These are phyloP conservation scores for Sporothrix brunneoviolacea DNA, from an alignment of 2,329 filamentous ascomycete genomes.

Conservation along the genomic window DNA sequence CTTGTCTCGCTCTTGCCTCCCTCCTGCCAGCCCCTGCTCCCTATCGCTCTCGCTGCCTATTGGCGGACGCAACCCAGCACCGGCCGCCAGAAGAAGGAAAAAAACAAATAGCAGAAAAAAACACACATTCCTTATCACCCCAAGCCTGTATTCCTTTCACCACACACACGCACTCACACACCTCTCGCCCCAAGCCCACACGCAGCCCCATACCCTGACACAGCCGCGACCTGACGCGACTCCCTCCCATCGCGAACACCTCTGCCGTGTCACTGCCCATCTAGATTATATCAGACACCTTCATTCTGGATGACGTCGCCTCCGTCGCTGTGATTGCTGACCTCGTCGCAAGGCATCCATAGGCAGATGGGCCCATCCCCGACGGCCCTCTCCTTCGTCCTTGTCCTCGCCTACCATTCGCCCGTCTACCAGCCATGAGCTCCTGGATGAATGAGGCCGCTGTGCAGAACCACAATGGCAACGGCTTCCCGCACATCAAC, in stretches of 20 bases:
- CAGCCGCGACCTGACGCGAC: slow-evolving; percentile 37
- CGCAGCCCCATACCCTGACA: slow-evolving; percentile 28
- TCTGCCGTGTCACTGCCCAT: slow-evolving; percentile 42
- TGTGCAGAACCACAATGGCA: slow-evolving; percentile 64
- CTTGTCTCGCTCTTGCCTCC: too few species aligned
- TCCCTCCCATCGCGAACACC: slow-evolving; percentile 35
- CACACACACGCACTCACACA: slow-evolving; percentile 14
- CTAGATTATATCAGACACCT: slow-evolving; percentile 26
- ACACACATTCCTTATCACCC: slow-evolving; percentile 6
- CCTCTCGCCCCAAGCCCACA: slow-evolving; percentile 19
- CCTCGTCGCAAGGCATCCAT: slow-evolving; percentile 31
- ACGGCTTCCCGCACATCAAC: slow-evolving; percentile 59
- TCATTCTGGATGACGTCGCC: slow-evolving; percentile 37
- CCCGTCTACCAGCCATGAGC: slow-evolving; percentile 47
- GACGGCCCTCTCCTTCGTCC: slow-evolving; percentile 3
- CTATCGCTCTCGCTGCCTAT: not conserved
- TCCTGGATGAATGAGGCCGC: slow-evolving; percentile 66
- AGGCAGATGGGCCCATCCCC: slow-evolving; percentile 36
- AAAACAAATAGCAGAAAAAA: not conserved
- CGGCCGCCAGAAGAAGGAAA: not conserved
- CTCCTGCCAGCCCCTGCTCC: too few species aligned
- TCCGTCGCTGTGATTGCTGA: slow-evolving; percentile 35
- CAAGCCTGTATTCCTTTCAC: slow-evolving; percentile 7
- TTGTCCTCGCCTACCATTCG: slow-evolving; percentile 3
- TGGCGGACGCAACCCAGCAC: not conserved